These are phyloP conservation scores for Lupinus albus DNA, from an alignment of 306 rosid genomes.

Conservation along the genomic window DNA sequence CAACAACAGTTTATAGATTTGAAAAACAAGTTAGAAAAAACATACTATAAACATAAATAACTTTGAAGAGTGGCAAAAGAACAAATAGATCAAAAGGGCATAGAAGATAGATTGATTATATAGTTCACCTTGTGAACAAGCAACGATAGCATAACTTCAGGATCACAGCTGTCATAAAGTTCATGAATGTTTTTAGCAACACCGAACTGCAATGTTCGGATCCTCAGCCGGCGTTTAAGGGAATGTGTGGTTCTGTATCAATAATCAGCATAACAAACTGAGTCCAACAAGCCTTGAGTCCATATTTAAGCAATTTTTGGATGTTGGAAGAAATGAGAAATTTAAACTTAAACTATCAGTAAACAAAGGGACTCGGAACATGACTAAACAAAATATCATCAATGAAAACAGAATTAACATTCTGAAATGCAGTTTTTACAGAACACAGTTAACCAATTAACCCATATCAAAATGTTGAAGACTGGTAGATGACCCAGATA, in stretches of 20 bases:
- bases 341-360: conserved; percentile 31
- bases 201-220: conserved; percentile 80
- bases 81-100: conserved; percentile 10
- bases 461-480: conserved; percentile 21
- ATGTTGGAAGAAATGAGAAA: conserved; percentile 14
- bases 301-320: conserved; percentile 38
- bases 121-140: conserved; percentile 86
- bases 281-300: conserved; percentile 36
- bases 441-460: conserved; percentile 21
- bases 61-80: conserved; percentile 2
- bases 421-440: conserved; percentile 3
- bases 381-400: conserved; percentile 16
- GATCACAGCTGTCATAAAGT: conserved; percentile 87
- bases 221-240: conserved; percentile 80
- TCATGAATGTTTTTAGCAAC: conserved; percentile 74
- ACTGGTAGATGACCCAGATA: not conserved
- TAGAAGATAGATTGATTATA: conserved; percentile 30
- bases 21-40: conserved; percentile 23
- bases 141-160: conserved; percentile 81
- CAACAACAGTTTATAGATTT: conserved; percentile 16
- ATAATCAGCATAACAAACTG: conserved; percentile 38
- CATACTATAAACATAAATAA: conserved; percentile 8
- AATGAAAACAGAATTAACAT: conserved; percentile 20
- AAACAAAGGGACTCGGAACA: conserved; percentile 14
- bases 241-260: conserved; percentile 69